Base-by-base conservation (phyloP, 805 yeast species). In the Saccharomycopsis sp. region DNA sequence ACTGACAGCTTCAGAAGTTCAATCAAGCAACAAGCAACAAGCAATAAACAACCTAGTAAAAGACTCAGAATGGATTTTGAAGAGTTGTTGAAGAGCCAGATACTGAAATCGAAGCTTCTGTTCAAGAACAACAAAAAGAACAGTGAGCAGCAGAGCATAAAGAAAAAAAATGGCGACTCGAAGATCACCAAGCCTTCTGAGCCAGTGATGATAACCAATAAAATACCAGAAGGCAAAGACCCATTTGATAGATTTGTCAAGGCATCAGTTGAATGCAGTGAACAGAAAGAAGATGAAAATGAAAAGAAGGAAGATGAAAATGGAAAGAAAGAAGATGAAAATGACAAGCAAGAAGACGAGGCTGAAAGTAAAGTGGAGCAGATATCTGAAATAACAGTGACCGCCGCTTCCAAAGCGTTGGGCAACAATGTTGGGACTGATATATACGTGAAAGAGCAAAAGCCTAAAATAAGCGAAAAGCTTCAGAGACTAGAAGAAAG, bases 51-150 rank as follows among this genome's bases (percentile, higher is more conserved):
- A 29, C 37, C 12, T 7, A 29, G 37, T 5, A 12, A 7, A 29
- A 29, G 9, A 29, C 5, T 29, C 16, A 58, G 55, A 2, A 81
- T 81, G 85, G 79, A 80, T 64, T 75, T 81, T 59, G 71, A 79
- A 12, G 70, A 71, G 44, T 62, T 81, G 24, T 64, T 82, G 55
- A 64, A 75, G 1, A 67, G 71, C 24, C 85, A 82, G 66, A 81
- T 82, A 20, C 71, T 69, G 4, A 79, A 74, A 68, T 79, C 79
- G 68, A 71, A 62, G 65, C 66, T 59, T 56, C 63, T 41, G 67
- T 58, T 37, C 34, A 56, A 20, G 24, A 29, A 58, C 62, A 41
- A 59, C 40, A 53, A 58, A 57, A 53, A 58, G 48, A 57, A 52
- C 48, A 53, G 57, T n/a, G n/a, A n/a, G 16, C 8, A 44, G 46